Conservation (phyloP, 257 asterid species). For the Nicotiana tomentosiformis region DNA sequence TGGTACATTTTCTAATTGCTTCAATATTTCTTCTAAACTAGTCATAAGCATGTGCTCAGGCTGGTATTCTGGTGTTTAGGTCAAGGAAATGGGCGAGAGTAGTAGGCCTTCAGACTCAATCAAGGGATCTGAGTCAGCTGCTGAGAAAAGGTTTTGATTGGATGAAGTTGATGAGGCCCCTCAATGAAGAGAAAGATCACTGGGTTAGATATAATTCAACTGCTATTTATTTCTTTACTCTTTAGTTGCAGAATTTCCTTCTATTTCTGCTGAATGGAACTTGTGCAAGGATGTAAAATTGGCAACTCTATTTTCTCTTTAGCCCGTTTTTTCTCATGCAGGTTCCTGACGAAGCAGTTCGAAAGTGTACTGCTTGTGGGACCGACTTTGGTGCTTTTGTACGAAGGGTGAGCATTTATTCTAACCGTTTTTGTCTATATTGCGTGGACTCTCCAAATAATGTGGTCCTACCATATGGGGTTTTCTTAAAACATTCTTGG, state of each 20-base stretch:
- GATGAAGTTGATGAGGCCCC: conserved; percentile 70
- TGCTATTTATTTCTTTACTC: not conserved
- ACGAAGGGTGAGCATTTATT: conserved; percentile 52
- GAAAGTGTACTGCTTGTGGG: conserved; percentile 61
- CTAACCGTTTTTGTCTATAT: not conserved
- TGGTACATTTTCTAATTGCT: not conserved
- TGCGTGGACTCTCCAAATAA: conserved; percentile 7
- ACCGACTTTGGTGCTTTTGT: conserved; percentile 65
- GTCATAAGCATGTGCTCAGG: not conserved
- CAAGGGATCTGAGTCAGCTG: conserved; percentile 57
- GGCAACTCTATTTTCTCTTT: not conserved
- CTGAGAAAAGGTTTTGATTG: conserved; percentile 68
- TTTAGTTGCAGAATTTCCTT: not conserved
- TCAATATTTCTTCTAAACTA: not conserved
- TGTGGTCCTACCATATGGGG: conserved; percentile 48
- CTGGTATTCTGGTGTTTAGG: conserved; percentile 29
- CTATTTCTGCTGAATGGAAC: not conserved
- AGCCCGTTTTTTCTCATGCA: conserved; percentile 16
- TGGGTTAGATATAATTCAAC: conserved; percentile 51
- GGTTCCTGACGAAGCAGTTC: conserved; percentile 91
- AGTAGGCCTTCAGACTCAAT: conserved; percentile 34
- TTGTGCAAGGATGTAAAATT: not conserved
- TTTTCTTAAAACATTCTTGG: conserved; percentile 37
- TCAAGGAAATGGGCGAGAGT: conserved; percentile 68
- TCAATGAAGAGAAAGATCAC: conserved; percentile 80